phyloP scores from a whole-genome alignment of 164 flowering plant genomes.

The Sedum album region DNA sequence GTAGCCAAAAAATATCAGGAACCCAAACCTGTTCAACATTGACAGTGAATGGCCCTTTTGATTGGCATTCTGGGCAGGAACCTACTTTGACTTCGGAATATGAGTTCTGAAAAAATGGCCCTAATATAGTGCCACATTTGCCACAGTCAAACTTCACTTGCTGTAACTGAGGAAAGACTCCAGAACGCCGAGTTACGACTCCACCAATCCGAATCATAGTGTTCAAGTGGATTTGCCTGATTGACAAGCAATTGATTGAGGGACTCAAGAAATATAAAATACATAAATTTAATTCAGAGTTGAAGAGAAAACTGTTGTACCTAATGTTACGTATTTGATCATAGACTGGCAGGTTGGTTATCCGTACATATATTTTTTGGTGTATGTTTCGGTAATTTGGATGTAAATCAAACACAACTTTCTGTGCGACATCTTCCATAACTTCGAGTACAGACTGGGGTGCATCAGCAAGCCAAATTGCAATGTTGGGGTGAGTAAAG shows the following conservation, averaged over 20 bases:
- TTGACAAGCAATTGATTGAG: conserved; percentile 1
- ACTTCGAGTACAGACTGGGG: conserved; percentile 94
- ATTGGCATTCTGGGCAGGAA: conserved; percentile 98
- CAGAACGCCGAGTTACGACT: conserved; percentile 91
- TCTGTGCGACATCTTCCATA: conserved; percentile 93
- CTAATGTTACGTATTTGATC: conserved; percentile 96
- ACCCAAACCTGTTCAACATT: conserved; percentile 78
- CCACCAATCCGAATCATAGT: conserved; percentile 99
- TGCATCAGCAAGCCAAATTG: conserved; percentile 99
- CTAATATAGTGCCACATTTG: conserved; percentile 45
- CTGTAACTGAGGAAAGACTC: conserved; percentile 87
- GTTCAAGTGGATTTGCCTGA: conserved; percentile 94
- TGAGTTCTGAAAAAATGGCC: conserved; percentile 95
- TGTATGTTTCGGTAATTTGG: conserved; percentile 83
- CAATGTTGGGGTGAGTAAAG: conserved; percentile 84
- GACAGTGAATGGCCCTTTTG: conserved; percentile 96
- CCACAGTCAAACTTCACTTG: conserved; percentile 12
- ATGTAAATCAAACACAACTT: conserved; percentile 72
- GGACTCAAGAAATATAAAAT: background rate
- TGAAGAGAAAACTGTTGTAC: conserved; percentile 22
- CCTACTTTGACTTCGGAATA: conserved; percentile 97
- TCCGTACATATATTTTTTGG: conserved; percentile 77
- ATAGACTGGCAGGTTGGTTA: conserved; percentile 84
- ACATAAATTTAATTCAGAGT: background rate
- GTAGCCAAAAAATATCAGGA: background rate